Conservation (phyloP, 257 asterid species). For the Nicotiana benthamiana region DNA sequence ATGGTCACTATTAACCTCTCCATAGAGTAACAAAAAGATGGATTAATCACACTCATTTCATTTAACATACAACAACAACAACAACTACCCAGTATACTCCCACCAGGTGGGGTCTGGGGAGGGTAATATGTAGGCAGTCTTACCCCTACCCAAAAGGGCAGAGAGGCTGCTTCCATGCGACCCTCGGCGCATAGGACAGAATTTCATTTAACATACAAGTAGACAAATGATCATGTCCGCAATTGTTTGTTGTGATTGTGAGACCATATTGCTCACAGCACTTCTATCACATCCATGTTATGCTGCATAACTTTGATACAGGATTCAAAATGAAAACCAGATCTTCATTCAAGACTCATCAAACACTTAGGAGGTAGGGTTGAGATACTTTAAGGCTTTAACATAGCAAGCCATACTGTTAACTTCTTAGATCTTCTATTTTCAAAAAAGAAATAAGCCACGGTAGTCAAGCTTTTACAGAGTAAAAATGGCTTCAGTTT, state of each 20-base stretch:
- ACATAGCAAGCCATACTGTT: neutral
- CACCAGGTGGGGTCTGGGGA: no score
- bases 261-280: neutral
- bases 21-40: neutral
- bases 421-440: neutral
- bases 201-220: neutral
- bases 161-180: no score
- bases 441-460: neutral
- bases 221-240: neutral
- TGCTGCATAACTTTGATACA: neutral
- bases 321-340: neutral
- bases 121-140: no score
- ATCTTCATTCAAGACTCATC: neutral
- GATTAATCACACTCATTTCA: neutral
- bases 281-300: neutral
- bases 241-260: neutral
- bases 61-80: neutral
- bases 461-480: neutral
- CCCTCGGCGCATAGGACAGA: no score
- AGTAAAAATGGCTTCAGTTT: neutral
- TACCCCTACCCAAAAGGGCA: no score
- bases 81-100: no score
- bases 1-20: neutral
- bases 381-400: neutral
- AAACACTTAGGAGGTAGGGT: neutral